Percentiles rank a stretch among this genome's conserved stretches.
Conservation (phyloP, 2,329 filamentous ascomycete genomes). For the Aspergillus floridensis region DNA sequence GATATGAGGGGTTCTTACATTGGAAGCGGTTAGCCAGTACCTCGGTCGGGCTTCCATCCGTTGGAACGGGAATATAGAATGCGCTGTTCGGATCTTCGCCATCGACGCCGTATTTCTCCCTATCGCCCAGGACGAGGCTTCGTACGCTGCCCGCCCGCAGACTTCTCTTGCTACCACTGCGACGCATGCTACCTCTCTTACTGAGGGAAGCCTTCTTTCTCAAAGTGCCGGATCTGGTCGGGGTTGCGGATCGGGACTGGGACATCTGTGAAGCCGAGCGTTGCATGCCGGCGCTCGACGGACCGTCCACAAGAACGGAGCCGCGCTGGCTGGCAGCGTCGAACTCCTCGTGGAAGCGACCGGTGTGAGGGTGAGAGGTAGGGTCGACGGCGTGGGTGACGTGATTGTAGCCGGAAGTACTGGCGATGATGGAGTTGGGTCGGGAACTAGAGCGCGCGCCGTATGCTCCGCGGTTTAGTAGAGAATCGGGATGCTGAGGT, state of each 20-base stretch:
- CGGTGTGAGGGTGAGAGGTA: conserved; percentile 33
- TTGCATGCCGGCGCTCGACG: conserved; percentile 29
- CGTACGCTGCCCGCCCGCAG: conserved; percentile 82
- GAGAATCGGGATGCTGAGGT: conserved; percentile 29
- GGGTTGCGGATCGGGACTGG: conserved; percentile 38
- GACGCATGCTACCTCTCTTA: conserved; percentile 69
- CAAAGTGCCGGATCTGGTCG: conserved; percentile 66
- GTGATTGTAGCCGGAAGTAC: conserved; percentile 38
- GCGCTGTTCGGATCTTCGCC: conserved; percentile 69
- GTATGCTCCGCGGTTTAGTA: conserved; percentile 32
- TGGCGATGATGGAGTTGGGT: conserved; percentile 42
- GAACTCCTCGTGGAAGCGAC: conserved; percentile 41
- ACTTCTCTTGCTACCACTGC: conserved; percentile 76
- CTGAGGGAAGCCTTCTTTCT: conserved; percentile 84
- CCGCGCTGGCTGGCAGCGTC: conserved; percentile 35
- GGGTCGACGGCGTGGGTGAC: conserved; percentile 32
- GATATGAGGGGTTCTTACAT: conserved; percentile 53
- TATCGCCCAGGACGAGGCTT: conserved; percentile 71
- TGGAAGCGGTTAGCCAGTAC: conserved; percentile 84
- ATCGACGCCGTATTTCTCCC: conserved; percentile 44
- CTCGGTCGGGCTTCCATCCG: conserved; percentile 82
- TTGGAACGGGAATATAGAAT: conserved; percentile 87
- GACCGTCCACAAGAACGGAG: conserved; percentile 33
- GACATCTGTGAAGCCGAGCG: conserved; percentile 45
- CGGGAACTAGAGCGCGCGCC: conserved; percentile 35